phyloP scores from a whole-genome alignment of 768 basidiomycete genomes.

The Hemileccinum impolitum region DNA sequence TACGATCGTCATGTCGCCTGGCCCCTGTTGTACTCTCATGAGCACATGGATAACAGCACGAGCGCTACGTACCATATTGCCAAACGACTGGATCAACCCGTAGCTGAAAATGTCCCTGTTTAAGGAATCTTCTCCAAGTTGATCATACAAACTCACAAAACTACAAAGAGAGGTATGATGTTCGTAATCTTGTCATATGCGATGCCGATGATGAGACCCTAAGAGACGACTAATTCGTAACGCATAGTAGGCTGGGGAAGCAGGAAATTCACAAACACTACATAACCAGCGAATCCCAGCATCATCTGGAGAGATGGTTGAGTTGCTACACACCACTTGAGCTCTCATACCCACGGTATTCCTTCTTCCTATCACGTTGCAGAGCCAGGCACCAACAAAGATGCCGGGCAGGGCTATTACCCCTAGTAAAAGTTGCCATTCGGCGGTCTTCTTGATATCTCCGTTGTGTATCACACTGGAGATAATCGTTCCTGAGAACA shows the following conservation, averaged over 20 bases:
- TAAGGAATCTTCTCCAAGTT: not conserved
- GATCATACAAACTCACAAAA: slow-evolving; percentile 46
- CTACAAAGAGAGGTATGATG: slow-evolving; percentile 60
- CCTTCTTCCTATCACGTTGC: slow-evolving; percentile 52
- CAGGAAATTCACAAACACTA: slow-evolving; percentile 47
- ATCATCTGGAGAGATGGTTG: slow-evolving; percentile 45
- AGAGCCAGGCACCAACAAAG: slow-evolving; percentile 45
- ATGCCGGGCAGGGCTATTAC: slow-evolving; percentile 60
- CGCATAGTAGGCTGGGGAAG: not conserved
- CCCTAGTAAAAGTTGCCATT: slow-evolving; percentile 68
- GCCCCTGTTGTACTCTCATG: slow-evolving; percentile 38
- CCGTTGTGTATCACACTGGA: slow-evolving; percentile 56
- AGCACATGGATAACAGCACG: not conserved
- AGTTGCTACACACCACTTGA: not conserved
- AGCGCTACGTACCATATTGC: slow-evolving; percentile 48
- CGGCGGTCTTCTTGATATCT: slow-evolving; percentile 56
- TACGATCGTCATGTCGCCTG: slow-evolving; percentile 67
- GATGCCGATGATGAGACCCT: slow-evolving; percentile 54
- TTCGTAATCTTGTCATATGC: slow-evolving; percentile 60
- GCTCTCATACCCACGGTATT: slow-evolving; percentile 42
- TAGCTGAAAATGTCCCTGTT: slow-evolving; percentile 39
- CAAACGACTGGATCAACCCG: slow-evolving; percentile 66
- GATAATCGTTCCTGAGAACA: slow-evolving; percentile 66
- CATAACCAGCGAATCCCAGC: slow-evolving; percentile 63
- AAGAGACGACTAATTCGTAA: not conserved